These are phyloP conservation scores for Fomitopsis betulina DNA, from an alignment of 1,284 basidiomycete species.

Conservation along the genomic window DNA sequence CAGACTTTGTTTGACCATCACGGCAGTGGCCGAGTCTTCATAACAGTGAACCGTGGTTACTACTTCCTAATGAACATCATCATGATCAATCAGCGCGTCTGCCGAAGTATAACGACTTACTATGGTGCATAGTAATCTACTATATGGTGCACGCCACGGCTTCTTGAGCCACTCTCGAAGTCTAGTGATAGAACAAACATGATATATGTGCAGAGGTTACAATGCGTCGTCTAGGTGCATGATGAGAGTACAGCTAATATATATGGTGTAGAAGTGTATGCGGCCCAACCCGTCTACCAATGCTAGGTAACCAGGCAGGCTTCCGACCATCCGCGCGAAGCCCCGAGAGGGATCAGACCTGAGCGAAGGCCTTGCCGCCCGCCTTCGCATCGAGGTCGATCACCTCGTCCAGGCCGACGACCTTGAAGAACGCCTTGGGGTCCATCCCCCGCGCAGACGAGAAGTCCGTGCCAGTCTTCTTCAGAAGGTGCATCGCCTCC, in stretches of 20 bases:
- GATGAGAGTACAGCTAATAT: background rate
- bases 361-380: constrained; percentile 53
- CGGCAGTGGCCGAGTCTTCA: no score
- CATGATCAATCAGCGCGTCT: no score
- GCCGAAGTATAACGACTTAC: no score
- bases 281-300: background rate
- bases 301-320: background rate
- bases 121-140: no score
- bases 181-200: background rate
- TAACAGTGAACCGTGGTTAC: no score
- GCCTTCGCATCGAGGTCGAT: constrained; percentile 53
- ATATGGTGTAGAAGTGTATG: background rate
- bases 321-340: background rate
- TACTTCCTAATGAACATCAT: no score
- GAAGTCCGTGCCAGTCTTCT: constrained; percentile 74
- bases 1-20: no score
- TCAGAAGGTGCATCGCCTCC: constrained; percentile 67
- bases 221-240: constrained; percentile 1
- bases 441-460: constrained; percentile 68
- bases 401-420: constrained; percentile 63
- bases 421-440: constrained; percentile 70
- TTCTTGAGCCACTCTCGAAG: background rate
- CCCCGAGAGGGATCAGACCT: constrained; percentile 31
- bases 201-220: background rate
- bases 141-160: background rate